These are phyloP conservation scores for Mrakia gelida DNA, from an alignment of 768 basidiomycete species.

Conservation along the genomic window DNA sequence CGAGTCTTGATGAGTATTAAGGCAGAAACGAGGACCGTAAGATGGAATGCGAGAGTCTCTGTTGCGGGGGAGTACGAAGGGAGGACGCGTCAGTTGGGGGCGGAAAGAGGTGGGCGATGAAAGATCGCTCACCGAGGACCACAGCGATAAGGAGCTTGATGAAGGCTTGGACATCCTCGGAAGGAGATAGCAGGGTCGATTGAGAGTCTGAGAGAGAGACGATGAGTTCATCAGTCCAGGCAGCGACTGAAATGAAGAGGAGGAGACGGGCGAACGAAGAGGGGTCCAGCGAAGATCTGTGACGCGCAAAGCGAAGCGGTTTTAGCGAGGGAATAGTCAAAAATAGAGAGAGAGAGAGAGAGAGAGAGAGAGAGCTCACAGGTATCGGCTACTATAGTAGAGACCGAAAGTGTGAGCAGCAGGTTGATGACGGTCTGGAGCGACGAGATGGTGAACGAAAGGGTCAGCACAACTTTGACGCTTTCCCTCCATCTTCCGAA, in stretches of 20 bases:
- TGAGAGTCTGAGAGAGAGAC: background rate
- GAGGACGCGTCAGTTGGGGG: background rate
- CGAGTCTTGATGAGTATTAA: background rate
- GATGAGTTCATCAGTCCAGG: too few species aligned
- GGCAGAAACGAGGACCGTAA: background rate
- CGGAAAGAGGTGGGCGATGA: background rate
- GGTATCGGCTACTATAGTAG: conserved; percentile 27
- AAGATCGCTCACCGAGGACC: background rate
- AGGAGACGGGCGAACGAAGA: background rate
- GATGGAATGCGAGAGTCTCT: conserved; percentile 1
- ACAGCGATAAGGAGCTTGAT: background rate
- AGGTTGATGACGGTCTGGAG: background rate
- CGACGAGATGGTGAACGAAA: background rate
- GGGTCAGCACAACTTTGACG: background rate
- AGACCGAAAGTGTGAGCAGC: conserved; percentile 1
- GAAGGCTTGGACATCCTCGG: background rate
- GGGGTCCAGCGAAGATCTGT: conserved; percentile 13
- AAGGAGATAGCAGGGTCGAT: background rate
- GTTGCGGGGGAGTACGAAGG: background rate
- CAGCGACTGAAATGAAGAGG: background rate
- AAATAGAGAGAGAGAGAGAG: too few species aligned
- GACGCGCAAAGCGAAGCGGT: background rate
- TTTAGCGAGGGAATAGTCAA: too few species aligned
- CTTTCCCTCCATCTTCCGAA: background rate
- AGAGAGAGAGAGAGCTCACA: conserved; percentile 24